Evolutionary conservation across 1,139 yeast genomes (phyloP).

Genomic region (Pichia sp.): DNA sequence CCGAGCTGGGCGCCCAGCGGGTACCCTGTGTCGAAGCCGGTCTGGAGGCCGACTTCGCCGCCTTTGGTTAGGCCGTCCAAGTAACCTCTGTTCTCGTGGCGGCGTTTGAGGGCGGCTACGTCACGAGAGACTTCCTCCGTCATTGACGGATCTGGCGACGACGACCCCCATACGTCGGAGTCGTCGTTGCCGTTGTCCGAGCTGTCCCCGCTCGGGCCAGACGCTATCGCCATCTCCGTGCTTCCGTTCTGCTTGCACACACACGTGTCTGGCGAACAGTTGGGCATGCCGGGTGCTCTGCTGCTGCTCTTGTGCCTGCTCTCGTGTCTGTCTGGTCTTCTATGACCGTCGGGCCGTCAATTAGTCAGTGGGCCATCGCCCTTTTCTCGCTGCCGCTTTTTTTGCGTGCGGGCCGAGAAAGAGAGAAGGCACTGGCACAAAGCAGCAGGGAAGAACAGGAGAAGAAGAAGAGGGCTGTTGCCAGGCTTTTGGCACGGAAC

Average conservation of each 20-base stretch:
- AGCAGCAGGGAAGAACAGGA: no score
- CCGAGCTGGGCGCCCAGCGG: slow-evolving; percentile 75
- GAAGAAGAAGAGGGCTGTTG: no score
- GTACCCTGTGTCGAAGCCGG: slow-evolving; percentile 78
- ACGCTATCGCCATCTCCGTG: background rate
- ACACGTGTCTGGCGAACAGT: background rate
- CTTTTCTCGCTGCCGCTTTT: no score
- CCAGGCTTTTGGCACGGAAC: no score
- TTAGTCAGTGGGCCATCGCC: no score
- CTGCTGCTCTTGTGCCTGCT: no score
- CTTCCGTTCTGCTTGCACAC: background rate
- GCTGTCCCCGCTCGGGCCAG: no score
- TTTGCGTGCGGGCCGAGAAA: no score
- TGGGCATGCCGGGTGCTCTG: background rate
- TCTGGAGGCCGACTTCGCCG: slow-evolving; percentile 66
- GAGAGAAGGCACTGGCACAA: no score
- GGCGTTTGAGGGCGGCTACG: slow-evolving; percentile 42
- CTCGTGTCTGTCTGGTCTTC: no score
- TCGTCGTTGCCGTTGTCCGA: background rate
- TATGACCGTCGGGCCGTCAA: no score
- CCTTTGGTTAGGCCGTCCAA: slow-evolving; percentile 71
- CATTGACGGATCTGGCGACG: background rate
- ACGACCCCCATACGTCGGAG: slow-evolving; percentile 1
- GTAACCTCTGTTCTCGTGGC: slow-evolving; percentile 80
- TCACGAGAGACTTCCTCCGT: slow-evolving; percentile 4